Evolutionary conservation across 305 asterid genomes (phyloP), one percentile per base, ranked within the genome.

Genomic region (Fraxinus platypoda): DNA sequence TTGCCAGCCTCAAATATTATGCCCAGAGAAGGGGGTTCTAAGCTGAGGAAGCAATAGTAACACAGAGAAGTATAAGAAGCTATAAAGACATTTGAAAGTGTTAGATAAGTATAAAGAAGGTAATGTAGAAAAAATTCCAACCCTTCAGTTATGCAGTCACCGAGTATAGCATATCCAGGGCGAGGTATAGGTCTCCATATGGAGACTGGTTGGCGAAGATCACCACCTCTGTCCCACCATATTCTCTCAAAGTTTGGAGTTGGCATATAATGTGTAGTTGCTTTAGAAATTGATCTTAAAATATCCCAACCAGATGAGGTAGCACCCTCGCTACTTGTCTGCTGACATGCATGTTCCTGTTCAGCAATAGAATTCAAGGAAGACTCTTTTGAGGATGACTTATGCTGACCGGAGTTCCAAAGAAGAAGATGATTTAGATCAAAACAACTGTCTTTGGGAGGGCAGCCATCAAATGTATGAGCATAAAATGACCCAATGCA

Each of bases 221-320:
- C 99, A 86, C 94, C 91, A 83, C 99, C 99, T 87, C 91, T 89
- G 89, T 94, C 99, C 99, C 99, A 97, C 98, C 98, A 94, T 84
- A 97, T 91, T 82, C 98, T 88, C 91, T 94, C 96, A 82, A 97
- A 97, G 89, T 92, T 93, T 81, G 99, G 99, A 79, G 94, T 92
- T 84, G 99, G 93, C 85, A 89, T 85, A 84, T 90, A 91, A 85
- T 82, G 91, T 81, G 92, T 43, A 79, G 93, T 90, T 72, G 92
- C 87, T 86, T 89, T 93, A 82, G 99, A 94, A 82, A 93, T 88
- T 74, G 99, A 92, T 89, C 98, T 93, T 84, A 97, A 59, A 75
- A 90, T 88, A 89, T 97, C 99, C 98, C 98, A 97, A 80, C 98
- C 98, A 79, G 97, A 91, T 83, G 99, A 94, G 81, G 90, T 81